These are phyloP conservation scores for Colletotrichum sp. DNA, from an alignment of 2,329 filamentous ascomycete species.

Conservation along the genomic window DNA sequence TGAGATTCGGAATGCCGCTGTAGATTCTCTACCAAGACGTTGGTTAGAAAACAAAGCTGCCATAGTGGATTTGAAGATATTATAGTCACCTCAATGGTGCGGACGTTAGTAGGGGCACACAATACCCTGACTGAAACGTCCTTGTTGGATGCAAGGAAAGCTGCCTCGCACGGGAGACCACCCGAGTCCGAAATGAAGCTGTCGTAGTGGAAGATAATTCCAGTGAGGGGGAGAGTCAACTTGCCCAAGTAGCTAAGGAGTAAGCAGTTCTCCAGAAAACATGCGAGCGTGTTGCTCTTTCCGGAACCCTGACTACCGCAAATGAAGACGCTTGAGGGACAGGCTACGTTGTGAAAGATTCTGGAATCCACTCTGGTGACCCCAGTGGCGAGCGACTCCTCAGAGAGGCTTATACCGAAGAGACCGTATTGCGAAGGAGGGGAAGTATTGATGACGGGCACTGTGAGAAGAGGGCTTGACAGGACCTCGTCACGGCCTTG, in stretches of 20 bases:
- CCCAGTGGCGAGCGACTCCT: neutral
- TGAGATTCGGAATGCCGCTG: constrained; percentile 43
- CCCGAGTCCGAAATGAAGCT: constrained; percentile 52
- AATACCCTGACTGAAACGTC: constrained; percentile 56
- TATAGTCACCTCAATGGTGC: constrained; percentile 29
- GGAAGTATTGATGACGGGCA: neutral
- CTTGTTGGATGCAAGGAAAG: constrained; percentile 52
- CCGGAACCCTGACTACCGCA: constrained; percentile 70
- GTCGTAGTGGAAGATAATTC: constrained; percentile 71
- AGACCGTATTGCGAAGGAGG: constrained; percentile 18
- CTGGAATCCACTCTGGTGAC: constrained; percentile 19
- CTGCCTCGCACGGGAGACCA: constrained; percentile 63
- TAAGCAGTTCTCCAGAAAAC: constrained; percentile 62
- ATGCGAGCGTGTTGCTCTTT: constrained; percentile 66
- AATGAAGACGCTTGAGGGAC: constrained; percentile 65
- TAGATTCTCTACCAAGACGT: constrained; percentile 41
- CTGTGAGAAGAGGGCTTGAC: constrained; percentile 11
- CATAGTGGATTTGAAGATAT: neutral
- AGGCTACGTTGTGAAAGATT: constrained; percentile 50
- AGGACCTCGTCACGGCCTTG: neutral
- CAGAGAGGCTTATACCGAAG: constrained; percentile 24
- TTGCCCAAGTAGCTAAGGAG: constrained; percentile 46
- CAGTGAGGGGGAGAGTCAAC: constrained; percentile 58
- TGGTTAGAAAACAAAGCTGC: neutral
- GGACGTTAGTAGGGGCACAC: constrained; percentile 58